Base-by-base conservation (phyloP, 371 early-diverging fungal species). In the Coemansia sp. region DNA sequence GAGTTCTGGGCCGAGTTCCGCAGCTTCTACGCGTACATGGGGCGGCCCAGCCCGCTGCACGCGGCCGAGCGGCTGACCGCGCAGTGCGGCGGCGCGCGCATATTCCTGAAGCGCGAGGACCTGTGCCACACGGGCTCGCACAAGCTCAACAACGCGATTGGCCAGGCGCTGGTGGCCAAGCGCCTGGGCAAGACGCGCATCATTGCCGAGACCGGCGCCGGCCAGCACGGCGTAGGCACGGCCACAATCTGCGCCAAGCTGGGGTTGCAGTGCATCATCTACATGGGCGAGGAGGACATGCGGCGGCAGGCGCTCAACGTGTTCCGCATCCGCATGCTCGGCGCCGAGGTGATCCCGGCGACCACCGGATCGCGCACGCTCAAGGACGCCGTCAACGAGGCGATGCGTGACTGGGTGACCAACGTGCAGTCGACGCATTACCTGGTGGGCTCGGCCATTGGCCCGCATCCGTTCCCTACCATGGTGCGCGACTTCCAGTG, bases 71-170 rank as follows among this genome's bases (percentile, higher is more conserved):
- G 94, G 11, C 78, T 96, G 74, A 93, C 95, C 1, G 87, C 81
- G 54, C 77, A 87, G 49, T 59, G 70, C 74, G 83, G 85, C 41
- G 97, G 97, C 56, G 96, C 98, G 31, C 82, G 82, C 30, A 95
- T 98, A 78, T 98, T 93, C 93, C 84, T 98, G 68, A 98, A 98
- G 85, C 91, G 98, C 67, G 98, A 98, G 77, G 98, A 98, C 77
- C 81, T 96, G 67, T 96, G 96, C 83, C 97, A 98, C 78, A 98
- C 98, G 38, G 98, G 98, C 36, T 92, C 96, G 43, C 98, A 98
- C 86, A 98, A 96, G 83, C 93, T 98, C 83, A 98, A 98, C 84
- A 98, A 98, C 62, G 96, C 96, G 4, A 79, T 98, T 26, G 98
- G 96, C 35, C 97, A 98, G 70, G 87, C 88, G 34, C 83, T 98